A percentile compares a stretch with the other conserved stretches of the same genome.
These are phyloP conservation scores for Blastosporella zonata DNA, from an alignment of 1,284 basidiomycete species.

Conservation along the genomic window DNA sequence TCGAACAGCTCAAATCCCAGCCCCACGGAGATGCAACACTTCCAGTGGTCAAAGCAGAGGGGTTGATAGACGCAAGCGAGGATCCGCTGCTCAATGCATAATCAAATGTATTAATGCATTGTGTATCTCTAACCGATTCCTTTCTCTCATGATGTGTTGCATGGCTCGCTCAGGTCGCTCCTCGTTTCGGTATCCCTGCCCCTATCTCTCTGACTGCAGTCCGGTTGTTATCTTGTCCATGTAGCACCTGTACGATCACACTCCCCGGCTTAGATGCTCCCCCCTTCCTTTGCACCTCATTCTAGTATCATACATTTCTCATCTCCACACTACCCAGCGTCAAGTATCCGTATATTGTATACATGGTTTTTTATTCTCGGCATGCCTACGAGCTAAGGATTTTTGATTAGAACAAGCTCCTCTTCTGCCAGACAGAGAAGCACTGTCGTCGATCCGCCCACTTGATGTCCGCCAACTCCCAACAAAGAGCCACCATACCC, in stretches of 20 bases:
- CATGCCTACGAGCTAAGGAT: constrained; percentile 13
- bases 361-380: constrained; percentile 10
- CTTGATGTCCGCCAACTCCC: constrained; percentile 63
- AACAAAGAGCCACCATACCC: constrained; percentile 70
- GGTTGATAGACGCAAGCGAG: constrained; percentile 72
- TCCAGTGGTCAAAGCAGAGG: constrained; percentile 61
- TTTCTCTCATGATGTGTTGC: constrained; percentile 11
- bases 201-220: constrained; percentile 16
- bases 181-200: constrained; percentile 13
- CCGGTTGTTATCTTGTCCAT: constrained; percentile 25
- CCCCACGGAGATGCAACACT: constrained; percentile 61
- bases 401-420: constrained; percentile 63
- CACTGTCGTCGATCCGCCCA: constrained; percentile 33
- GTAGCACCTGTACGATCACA: constrained; percentile 27
- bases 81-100: constrained; percentile 52
- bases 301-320: constrained; percentile 18
- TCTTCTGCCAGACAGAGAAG: constrained; percentile 79
- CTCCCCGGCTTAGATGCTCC: constrained; percentile 23
- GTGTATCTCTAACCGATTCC: constrained; percentile 16
- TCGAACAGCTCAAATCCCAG: constrained; percentile 49
- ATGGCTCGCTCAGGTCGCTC: constrained; percentile 15
- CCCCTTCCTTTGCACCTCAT: constrained; percentile 13
- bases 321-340: constrained; percentile 11
- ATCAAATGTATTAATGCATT: constrained; percentile 15
- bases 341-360: constrained; percentile 16